Conservation (phyloP, 2,329 filamentous ascomycete genomes). For the Daldinia sp. region DNA sequence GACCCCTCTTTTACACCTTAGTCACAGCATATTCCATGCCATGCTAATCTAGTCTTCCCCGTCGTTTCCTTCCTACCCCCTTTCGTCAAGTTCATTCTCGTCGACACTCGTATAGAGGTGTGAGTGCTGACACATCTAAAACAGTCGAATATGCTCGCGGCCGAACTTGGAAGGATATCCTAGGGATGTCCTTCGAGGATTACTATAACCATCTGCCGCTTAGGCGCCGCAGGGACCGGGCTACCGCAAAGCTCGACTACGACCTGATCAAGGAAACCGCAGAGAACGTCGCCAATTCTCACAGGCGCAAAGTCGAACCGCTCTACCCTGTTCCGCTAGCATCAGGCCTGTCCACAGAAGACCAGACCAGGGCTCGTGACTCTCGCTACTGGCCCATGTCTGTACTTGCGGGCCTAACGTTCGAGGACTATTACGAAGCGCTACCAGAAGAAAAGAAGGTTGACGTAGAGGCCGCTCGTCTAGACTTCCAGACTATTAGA, state of each 20-base stretch:
- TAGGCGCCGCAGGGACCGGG: background rate
- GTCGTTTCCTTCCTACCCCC: background rate
- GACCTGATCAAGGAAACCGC: background rate
- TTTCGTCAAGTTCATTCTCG: too few relatives aligned
- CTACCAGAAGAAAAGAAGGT: background rate
- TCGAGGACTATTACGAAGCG: slow-evolving; percentile 3
- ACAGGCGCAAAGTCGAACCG: too few relatives aligned
- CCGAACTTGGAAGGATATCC: background rate
- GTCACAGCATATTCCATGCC: too few relatives aligned
- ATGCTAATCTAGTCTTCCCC: too few relatives aligned
- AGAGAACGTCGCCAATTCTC: background rate
- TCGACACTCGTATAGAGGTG: too few relatives aligned
- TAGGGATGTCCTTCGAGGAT: background rate
- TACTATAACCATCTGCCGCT: background rate
- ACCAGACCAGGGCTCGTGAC: too few relatives aligned
- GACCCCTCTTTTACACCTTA: background rate
- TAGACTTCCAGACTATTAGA: background rate
- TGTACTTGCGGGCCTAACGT: background rate
- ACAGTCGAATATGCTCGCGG: too few relatives aligned
- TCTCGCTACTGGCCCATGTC: background rate
- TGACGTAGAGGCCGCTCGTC: background rate
- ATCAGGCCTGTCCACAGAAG: too few relatives aligned
- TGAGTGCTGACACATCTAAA: too few relatives aligned
- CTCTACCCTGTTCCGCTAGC: too few relatives aligned
- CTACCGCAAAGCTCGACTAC: background rate